phyloP scores from a whole-genome alignment of 2,329 filamentous ascomycete species.

The Teratosphaeria gauchensis region DNA sequence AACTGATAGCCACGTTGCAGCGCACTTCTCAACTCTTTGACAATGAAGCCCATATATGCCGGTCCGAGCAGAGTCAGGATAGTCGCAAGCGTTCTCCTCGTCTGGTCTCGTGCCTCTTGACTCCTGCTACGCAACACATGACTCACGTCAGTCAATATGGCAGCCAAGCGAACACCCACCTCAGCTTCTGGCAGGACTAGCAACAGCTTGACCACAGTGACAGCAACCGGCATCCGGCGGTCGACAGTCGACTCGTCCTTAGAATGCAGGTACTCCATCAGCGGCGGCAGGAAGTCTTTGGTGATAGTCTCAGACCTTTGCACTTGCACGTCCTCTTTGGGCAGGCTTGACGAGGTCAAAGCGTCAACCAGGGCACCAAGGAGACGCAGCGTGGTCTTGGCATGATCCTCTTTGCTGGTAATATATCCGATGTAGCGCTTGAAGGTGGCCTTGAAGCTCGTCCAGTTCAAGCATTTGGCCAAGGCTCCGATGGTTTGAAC shows the following conservation, averaged over 20 bases:
- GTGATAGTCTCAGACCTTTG: conserved; percentile 39
- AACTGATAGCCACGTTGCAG: conserved; percentile 82
- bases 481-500: conserved; percentile 70
- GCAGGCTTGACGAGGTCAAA: conserved; percentile 35
- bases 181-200: conserved; percentile 66
- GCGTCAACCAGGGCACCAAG: conserved; percentile 74
- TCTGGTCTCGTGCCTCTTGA: conserved; percentile 82
- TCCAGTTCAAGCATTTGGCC: conserved; percentile 73
- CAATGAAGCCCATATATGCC: conserved; percentile 78
- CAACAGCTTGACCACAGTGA: conserved; percentile 80
- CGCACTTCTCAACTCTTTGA: conserved; percentile 79
- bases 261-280: conserved; percentile 79
- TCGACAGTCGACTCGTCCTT: conserved; percentile 94
- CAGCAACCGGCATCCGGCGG: conserved; percentile 78
- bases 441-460: conserved; percentile 76
- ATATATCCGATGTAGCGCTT: conserved; percentile 77
- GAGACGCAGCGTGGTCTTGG: conserved; percentile 77
- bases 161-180: conserved; percentile 64
- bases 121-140: conserved; percentile 85
- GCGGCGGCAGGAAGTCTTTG: conserved; percentile 64
- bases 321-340: conserved; percentile 3
- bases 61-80: conserved; percentile 75
- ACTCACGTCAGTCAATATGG: conserved; percentile 82
- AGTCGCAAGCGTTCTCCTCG: conserved; percentile 75
- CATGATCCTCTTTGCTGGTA: conserved; percentile 66